Conservation (phyloP, 140 eudicot genomes). For the Cichorium intybus region DNA sequence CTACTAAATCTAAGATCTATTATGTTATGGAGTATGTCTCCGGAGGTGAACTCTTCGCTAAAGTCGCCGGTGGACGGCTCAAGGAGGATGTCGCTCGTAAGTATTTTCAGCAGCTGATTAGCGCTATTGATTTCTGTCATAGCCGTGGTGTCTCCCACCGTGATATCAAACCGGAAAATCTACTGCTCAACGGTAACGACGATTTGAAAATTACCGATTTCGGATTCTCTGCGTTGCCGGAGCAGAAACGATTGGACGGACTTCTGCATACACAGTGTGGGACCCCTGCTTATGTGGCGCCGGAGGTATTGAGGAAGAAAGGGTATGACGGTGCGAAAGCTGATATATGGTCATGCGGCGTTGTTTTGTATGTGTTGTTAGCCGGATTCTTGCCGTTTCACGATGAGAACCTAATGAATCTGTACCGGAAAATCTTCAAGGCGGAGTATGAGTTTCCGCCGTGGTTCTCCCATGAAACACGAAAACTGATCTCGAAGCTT, state of each 20-base stretch:
- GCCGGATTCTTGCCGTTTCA: conserved; percentile 73
- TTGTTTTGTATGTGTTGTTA: conserved; percentile 52
- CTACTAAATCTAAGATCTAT: conserved; percentile 58
- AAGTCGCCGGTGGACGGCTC: conserved; percentile 45
- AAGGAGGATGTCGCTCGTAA: conserved; percentile 54
- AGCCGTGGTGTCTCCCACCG: conserved; percentile 77
- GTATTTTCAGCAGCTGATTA: conserved; percentile 67
- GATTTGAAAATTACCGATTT: conserved; percentile 63
- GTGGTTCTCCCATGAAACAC: conserved; percentile 52
- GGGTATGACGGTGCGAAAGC: conserved; percentile 69
- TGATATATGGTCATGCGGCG: conserved; percentile 83
- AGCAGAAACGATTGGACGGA: conserved; percentile 47
- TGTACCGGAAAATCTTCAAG: conserved; percentile 52
- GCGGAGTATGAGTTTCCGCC: conserved; percentile 60
- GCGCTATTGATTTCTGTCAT: conserved; percentile 71
- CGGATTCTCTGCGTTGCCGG: conserved; percentile 72
- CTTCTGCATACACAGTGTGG: conserved; percentile 72
- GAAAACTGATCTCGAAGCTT: conserved; percentile 48
- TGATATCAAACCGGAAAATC: conserved; percentile 72
- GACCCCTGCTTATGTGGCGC: conserved; percentile 72
- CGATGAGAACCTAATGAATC: conserved; percentile 43
- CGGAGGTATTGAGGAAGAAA: conserved; percentile 50
- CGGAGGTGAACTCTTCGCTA: conserved; percentile 69
- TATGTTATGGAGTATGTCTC: conserved; percentile 65
- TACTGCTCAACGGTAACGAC: conserved; percentile 46